Base-by-base conservation (phyloP, 2,329 filamentous ascomycete genomes). In the Penicillium hesseltinei region DNA sequence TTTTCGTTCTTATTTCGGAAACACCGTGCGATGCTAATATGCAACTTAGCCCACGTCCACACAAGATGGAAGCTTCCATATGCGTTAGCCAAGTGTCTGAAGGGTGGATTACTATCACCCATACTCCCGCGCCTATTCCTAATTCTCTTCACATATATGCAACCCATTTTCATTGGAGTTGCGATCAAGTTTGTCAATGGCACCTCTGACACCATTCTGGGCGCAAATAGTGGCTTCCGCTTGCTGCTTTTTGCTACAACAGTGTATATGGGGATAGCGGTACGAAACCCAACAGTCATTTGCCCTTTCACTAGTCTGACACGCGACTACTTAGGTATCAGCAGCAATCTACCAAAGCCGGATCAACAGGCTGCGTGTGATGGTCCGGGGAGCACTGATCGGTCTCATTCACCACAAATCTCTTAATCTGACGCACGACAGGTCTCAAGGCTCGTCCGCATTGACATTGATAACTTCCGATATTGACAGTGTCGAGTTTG, bases 371-470 rank as follows among this genome's bases (percentile, higher is more conserved):
- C 40, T 57, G 21, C 40, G 25, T 2, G 39, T 57, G 19, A 53
- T 57, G 54, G 44, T 43, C 11, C 54, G 49, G 19, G 54, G 54
- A 31, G 54, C 54, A 21, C 29, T 57, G 19, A 35, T 57, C 27
- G 33, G 54, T 21, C 54, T 57, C 25, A 39, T 57, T 31, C 54
- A 57, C 33, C 11, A 31, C 7, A 33, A 21, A 31, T 51, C 42
- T 17, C 47, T 57, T 29, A 3, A 47, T 17, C 25, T 46, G 42
- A 23, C 21, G 13, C 19, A 40, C 21, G 31, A 47, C 1, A 57
- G 21, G 11, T 45, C 39, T 27, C 43, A 40, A 23, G 31, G 19
- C 31, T 48, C 31, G 17, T 17, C 45, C 7, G n/a, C 45, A 25
- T 48, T 48, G 15, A 31, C 45, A 35, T n/a, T 48, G n/a, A 36